Conservation (phyloP, 192 early-diverging fungal genomes). For the Backusella luteola region DNA sequence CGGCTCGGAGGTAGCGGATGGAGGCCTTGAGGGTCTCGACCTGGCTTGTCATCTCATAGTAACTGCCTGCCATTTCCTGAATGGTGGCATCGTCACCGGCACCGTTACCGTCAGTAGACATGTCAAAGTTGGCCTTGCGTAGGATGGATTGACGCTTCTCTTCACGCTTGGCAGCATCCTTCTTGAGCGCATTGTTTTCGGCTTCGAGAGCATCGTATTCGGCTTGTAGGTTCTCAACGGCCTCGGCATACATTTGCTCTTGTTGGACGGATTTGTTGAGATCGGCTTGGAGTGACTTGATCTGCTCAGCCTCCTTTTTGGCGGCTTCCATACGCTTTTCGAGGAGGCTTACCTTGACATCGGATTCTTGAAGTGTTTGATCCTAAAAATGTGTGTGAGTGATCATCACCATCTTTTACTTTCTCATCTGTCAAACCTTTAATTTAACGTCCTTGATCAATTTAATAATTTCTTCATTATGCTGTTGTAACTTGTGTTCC, state of each 20-base stretch:
- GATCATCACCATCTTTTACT: not conserved
- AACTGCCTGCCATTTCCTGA: constrained; percentile 12
- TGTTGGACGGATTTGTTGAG: constrained; percentile 58
- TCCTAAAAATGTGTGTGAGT: constrained; percentile 69
- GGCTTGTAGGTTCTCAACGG: constrained; percentile 62
- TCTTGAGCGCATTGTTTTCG: constrained; percentile 60
- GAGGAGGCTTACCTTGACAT: constrained; percentile 77
- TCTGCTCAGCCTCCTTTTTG: constrained; percentile 65
- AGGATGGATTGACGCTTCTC: constrained; percentile 19
- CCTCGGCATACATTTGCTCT: constrained; percentile 71
- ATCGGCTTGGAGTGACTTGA: constrained; percentile 55
- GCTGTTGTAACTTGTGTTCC: constrained; percentile 69
- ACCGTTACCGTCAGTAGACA: not conserved
- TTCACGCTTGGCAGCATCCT: constrained; percentile 23
- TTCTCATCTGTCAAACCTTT: constrained; percentile 48
- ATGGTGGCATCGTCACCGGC: not conserved
- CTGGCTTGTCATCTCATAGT: constrained; percentile 40
- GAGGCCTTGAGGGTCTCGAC: constrained; percentile 74
- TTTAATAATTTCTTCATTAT: constrained; percentile 77
- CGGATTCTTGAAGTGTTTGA: constrained; percentile 71
- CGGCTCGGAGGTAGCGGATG: constrained; percentile 71
- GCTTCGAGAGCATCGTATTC: constrained; percentile 69
- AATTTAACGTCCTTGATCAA: constrained; percentile 75
- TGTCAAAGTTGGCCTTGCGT: constrained; percentile 16
- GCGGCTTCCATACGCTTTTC: constrained; percentile 74